Percentiles rank a stretch among this genome's conserved stretches.
Conservation (phyloP, 1,284 basidiomycete species). For the Ceratobasidium sp. region DNA sequence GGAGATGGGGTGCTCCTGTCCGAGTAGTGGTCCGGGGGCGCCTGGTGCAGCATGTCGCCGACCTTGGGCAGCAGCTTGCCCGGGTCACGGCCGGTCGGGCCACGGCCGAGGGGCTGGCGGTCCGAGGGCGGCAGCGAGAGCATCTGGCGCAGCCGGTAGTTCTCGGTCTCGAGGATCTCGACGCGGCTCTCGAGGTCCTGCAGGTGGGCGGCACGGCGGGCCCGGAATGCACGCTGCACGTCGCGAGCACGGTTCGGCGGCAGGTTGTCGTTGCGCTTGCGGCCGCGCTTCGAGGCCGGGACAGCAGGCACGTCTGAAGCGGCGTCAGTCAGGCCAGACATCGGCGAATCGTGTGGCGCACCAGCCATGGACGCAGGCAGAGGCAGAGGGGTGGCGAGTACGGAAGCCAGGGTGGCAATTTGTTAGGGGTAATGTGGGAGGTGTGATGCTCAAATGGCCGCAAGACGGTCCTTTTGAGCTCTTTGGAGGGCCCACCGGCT, state of each 20-base stretch:
- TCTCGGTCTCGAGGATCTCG: conserved; percentile 82
- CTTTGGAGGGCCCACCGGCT: conserved; percentile 36
- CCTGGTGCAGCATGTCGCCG: background rate
- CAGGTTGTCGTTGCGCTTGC: conserved; percentile 89
- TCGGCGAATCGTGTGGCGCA: conserved; percentile 6
- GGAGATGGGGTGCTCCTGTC: conserved; percentile 39
- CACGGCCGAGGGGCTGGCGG: conserved; percentile 72
- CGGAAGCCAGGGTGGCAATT: conserved; percentile 36
- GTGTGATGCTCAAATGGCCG: conserved; percentile 17
- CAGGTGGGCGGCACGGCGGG: conserved; percentile 85
- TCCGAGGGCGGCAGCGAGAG: conserved; percentile 76
- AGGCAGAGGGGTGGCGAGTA: conserved; percentile 25
- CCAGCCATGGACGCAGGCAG: background rate
- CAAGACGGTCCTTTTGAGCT: conserved; percentile 29
- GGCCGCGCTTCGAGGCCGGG: conserved; percentile 61
- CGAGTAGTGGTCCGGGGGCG: conserved; percentile 35
- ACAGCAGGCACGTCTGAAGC: conserved; percentile 15
- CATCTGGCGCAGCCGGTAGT: conserved; percentile 73
- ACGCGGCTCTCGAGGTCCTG: conserved; percentile 84
- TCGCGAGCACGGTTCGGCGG: conserved; percentile 90
- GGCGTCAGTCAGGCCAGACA: background rate
- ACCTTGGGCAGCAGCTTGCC: conserved; percentile 39
- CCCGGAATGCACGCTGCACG: conserved; percentile 90
- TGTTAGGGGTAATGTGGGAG: conserved; percentile 22
- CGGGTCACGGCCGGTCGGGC: conserved; percentile 73